These are phyloP conservation scores for Aspergillus sp. DNA, from an alignment of 2,329 filamentous ascomycete genomes.

Conservation along the genomic window DNA sequence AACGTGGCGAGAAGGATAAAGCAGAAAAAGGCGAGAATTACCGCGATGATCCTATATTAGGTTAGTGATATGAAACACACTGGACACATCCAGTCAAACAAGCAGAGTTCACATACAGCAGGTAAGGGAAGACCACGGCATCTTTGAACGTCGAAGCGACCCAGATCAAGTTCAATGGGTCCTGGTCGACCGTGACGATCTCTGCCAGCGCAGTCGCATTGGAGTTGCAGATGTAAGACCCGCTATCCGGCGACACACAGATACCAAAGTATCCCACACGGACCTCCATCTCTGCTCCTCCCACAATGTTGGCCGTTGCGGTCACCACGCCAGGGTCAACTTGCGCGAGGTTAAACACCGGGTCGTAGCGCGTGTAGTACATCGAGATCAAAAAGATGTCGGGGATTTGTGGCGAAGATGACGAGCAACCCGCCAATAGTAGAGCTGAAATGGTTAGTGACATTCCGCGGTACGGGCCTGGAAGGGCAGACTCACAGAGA, in stretches of 20 bases:
- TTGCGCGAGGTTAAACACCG: slow-evolving; percentile 79
- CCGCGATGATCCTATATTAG: slow-evolving; percentile 78
- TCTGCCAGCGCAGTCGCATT: slow-evolving; percentile 92
- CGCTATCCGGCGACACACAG: slow-evolving; percentile 88
- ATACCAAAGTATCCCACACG: slow-evolving; percentile 98
- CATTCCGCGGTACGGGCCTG: slow-evolving; percentile 10
- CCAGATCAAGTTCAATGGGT: slow-evolving; percentile 97
- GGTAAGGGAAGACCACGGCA: slow-evolving; percentile 95
- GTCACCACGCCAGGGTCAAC: slow-evolving; percentile 84
- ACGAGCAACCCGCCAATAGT: slow-evolving; percentile 91
- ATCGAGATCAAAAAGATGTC: slow-evolving; percentile 97
- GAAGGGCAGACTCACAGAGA: slow-evolving; percentile 67
- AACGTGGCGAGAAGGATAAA: slow-evolving; percentile 94
- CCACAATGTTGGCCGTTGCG: slow-evolving; percentile 87
- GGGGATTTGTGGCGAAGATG: slow-evolving; percentile 90
- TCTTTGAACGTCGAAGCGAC: slow-evolving; percentile 96
- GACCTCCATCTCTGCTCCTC: slow-evolving; percentile 77
- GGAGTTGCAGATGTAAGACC: slow-evolving; percentile 92
- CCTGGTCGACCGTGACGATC: slow-evolving; percentile 84
- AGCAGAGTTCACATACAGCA: slow-evolving; percentile 67
- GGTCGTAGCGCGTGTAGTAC: slow-evolving; percentile 87
- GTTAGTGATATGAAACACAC: neutral
- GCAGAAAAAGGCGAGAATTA: slow-evolving; percentile 95
- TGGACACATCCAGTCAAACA: neutral
- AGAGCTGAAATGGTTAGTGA: slow-evolving; percentile 61